Percentiles rank a stretch among this genome's conserved stretches.
Conservation (phyloP, 495 filamentous ascomycete genomes). For the Cercophora samala region DNA sequence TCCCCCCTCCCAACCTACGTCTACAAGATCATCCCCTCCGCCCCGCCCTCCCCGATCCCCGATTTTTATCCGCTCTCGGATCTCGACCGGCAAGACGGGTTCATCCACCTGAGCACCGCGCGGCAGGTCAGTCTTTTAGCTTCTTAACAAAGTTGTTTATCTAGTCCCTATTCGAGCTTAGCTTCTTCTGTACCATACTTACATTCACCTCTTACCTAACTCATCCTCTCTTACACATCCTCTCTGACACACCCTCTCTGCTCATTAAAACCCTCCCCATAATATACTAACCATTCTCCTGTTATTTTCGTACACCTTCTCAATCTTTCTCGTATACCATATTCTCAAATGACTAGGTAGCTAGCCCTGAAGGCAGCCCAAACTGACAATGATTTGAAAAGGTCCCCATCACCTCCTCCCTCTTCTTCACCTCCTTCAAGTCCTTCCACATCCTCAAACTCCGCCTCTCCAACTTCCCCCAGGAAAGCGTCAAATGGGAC, state of each 20-base stretch:
- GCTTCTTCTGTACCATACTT: constrained; percentile 5
- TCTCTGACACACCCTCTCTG: neutral
- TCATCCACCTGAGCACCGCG: constrained; percentile 50
- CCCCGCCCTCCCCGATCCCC: constrained; percentile 49
- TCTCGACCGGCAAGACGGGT: constrained; percentile 51
- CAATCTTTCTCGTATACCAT: no score
- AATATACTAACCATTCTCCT: no score
- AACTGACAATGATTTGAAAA: no score
- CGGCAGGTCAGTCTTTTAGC: constrained; percentile 40
- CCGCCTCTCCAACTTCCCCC: constrained; percentile 25
- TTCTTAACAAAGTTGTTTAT: neutral
- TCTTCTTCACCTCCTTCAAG: constrained; percentile 41
- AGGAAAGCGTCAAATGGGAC: constrained; percentile 42
- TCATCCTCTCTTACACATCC: no score
- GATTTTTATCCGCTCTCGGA: constrained; percentile 46
- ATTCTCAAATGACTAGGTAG: no score
- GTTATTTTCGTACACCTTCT: no score
- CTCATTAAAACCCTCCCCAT: no score
- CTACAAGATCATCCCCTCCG: constrained; percentile 50
- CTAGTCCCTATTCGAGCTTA: neutral
- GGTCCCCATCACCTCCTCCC: constrained; percentile 47
- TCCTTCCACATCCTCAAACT: constrained; percentile 46
- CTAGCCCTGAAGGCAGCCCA: no score
- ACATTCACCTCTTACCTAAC: neutral
- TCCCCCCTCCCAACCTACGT: constrained; percentile 43